Evolutionary conservation across 768 basidiomycete genomes (phyloP), one percentile per base, ranked within the genome.

Genomic region (Psilocybe cubensis): DNA sequence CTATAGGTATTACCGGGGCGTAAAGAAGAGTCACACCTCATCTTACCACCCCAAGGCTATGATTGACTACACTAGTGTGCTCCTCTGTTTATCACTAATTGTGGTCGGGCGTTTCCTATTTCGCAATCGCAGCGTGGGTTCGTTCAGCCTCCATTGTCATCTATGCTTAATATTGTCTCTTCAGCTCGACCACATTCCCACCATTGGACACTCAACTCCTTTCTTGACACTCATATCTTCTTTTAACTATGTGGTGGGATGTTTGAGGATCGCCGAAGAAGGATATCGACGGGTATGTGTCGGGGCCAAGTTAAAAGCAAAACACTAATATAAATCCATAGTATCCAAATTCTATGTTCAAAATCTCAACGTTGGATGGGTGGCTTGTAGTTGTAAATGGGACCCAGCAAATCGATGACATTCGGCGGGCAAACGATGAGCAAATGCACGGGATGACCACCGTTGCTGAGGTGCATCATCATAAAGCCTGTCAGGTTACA

Each of bases 381-480:
- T 85, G 83, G 83, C 56, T 77, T 3, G 74, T 83, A 12, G 66
- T 83, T 7, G 65, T 79, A 27, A 72, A 74, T 8, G 76, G 79
- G 2, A 64, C 72, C 0, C 62, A 70, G 23, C 70, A 73, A 35
- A 66, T 81, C 18, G 79, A 82, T 5, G 80, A 83, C 40, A 60
- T 85, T 17, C 74, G 78, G 18, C 75, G 66, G 54, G 75, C 76
- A 18, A 73, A 77, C 6, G 79, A 83, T 48, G 72, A 79, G 11
- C 73, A 72, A 25, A 68, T 83, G 10, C 81, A 79, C 38, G 73
- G 78, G 52, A 55, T 68, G 54, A 76, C 77, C 31, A 58, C 51
- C 23, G 57, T 46, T 1, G 54, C 47, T 4, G 59, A 47, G 3
- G 83, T 82, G 33, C 24, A 53, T 49, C 70, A 64, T 28, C 31